Evolutionary conservation across 1,139 yeast genomes (phyloP).

Genomic region (Candida sanyaensis): DNA sequence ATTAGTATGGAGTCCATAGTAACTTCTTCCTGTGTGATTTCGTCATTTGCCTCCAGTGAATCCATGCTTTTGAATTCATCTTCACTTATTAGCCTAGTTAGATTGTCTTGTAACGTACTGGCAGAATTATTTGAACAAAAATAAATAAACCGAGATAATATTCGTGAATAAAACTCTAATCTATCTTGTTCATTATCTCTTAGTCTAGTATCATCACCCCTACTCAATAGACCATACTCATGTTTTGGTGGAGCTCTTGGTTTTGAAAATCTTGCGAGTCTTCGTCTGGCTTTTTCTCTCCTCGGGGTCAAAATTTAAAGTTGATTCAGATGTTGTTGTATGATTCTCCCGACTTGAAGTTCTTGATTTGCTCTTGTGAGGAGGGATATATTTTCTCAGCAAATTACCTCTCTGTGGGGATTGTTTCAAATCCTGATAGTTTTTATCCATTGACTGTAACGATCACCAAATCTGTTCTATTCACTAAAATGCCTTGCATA

Average conservation of each 20-base stretch:
- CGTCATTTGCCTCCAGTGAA: neutral
- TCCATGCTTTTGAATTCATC: conserved; percentile 7
- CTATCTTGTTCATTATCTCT: conserved; percentile 46
- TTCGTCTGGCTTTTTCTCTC: conserved; percentile 15
- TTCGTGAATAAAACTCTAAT: conserved; percentile 34
- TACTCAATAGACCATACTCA: conserved; percentile 53
- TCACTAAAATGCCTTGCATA: too few species aligned
- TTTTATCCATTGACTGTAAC: neutral
- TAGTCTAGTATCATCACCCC: conserved; percentile 58
- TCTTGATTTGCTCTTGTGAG: conserved; percentile 5
- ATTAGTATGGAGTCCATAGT: conserved; percentile 29
- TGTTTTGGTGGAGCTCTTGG: conserved; percentile 7
- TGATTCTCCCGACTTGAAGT: neutral
- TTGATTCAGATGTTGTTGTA: neutral
- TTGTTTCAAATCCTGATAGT: conserved; percentile 1
- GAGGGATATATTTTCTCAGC: conserved; percentile 9
- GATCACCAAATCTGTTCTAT: too few species aligned
- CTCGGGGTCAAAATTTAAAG: conserved; percentile 1
- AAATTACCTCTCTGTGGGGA: neutral
- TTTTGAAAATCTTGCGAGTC: conserved; percentile 21
- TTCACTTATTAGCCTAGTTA: conserved; percentile 16
- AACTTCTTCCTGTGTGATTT: neutral
- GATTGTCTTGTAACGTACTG: conserved; percentile 17
- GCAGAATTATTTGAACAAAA: conserved; percentile 28
- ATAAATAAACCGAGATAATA: conserved; percentile 30